phyloP scores from a whole-genome alignment of 1,139 yeast species.

The Debaryomyces subglobosus region DNA sequence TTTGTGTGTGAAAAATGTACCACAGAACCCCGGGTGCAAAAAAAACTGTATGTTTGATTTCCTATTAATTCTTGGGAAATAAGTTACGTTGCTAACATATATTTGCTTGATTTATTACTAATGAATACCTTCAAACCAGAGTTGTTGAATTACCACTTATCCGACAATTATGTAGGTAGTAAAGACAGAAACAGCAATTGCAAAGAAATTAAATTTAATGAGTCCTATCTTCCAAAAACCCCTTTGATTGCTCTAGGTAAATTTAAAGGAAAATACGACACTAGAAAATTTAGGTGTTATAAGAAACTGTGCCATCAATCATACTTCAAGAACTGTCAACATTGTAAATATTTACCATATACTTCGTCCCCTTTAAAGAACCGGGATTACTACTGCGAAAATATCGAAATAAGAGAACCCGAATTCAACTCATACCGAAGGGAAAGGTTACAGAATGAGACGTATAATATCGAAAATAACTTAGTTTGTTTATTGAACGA shows the following conservation, averaged over 20 bases:
- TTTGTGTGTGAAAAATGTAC: neutral
- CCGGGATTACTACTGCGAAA: slow-evolving; percentile 6
- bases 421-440: neutral
- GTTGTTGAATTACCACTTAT: neutral
- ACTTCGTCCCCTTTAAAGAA: slow-evolving; percentile 26
- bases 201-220: neutral
- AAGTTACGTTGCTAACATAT: neutral
- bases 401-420: slow-evolving; percentile 4
- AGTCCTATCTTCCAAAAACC: neutral
- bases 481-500: neutral
- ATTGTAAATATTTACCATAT: slow-evolving; percentile 28
- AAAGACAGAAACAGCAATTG: neutral
- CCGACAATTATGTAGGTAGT: neutral
- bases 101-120: neutral
- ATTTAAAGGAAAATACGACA: slow-evolving; percentile 22
- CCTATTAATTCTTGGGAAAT: neutral
- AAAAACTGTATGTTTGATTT: neutral
- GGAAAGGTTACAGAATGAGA: neutral
- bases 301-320: slow-evolving; percentile 9
- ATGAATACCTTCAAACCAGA: neutral
- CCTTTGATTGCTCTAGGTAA: slow-evolving; percentile 15
- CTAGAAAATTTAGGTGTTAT: slow-evolving; percentile 20
- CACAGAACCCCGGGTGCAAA: slow-evolving; percentile 4
- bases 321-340: slow-evolving; percentile 17
- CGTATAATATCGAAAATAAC: slow-evolving; percentile 1